Evolutionary conservation across 2,329 filamentous ascomycete species (phyloP), one percentile per base, ranked within the genome.

Genomic region (Pseudopithomyces maydicus): DNA sequence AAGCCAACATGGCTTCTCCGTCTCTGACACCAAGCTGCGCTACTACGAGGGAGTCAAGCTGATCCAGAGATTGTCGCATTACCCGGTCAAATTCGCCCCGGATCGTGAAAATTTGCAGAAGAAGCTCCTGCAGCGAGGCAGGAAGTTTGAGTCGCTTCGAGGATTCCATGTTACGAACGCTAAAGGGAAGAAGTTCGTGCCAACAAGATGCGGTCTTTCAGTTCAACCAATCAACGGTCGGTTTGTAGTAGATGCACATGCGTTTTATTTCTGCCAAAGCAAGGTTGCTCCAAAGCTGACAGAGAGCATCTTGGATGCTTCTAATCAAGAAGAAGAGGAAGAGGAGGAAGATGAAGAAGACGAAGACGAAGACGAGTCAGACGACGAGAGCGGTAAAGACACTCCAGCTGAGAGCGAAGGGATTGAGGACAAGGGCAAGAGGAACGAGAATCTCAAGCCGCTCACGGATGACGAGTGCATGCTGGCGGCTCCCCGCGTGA

Each of bases 401-500:
- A 49, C 46, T 5, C 49, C 46, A 6, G 20, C 35, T 19, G 47
- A 39, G 26, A 52, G n/a, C 26, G 38, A 52, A 22, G 49, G 19
- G 11, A 43, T 15, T n/a, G 23, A 44, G 2, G 49, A 52, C 23
- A 36, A 52, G 49, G 43, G 46, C 46, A 36, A 49, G 33, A 39
- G 46, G n/a, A 49, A 49, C 20, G 46, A 49, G 35, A 38, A 49
- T 12, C 20, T 52, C 26, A 42, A 33, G 39, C 49, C 38, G n/a
- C 39, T 52, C n/a, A 43, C 49, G 29, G 39, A 52, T 43, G 38
- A 42, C n/a, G 49, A 52, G 35, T 52, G 49, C 23, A 42, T 44
- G 26, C 49, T 43, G 12, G 26, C 49, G n/a, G 38, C 43, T 17
- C 49, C 23, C 15, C 39, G 38, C 26, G 38, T 52, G 29, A 42